Percentiles rank a stretch among this genome's conserved stretches.
Evolutionary conservation across 805 yeast species (phyloP).

Genomic region (Candida ponderosae): DNA sequence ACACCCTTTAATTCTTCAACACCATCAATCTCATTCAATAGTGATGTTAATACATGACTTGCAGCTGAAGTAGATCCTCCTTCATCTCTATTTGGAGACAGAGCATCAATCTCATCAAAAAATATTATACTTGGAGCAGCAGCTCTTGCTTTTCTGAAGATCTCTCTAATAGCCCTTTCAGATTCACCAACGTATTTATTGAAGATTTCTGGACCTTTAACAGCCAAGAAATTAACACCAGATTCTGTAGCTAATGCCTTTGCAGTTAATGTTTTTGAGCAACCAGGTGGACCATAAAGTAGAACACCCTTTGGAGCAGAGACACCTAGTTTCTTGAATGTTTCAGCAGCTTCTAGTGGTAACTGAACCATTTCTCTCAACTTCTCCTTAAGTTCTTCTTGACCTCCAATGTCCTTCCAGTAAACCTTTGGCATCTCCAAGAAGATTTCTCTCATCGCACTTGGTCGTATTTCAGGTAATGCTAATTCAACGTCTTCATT

Average conservation of each 20-base stretch:
- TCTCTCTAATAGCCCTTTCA: conserved; percentile 87
- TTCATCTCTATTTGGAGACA: conserved; percentile 68
- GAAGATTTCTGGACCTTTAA: conserved; percentile 93
- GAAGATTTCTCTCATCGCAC: conserved; percentile 95
- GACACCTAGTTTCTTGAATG: conserved; percentile 73
- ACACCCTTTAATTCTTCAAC: conserved; percentile 93
- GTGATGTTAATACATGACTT: conserved; percentile 80
- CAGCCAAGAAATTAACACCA: conserved; percentile 88
- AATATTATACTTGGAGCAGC: conserved; percentile 92
- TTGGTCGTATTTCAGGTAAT: conserved; percentile 75
- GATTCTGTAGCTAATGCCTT: conserved; percentile 95
- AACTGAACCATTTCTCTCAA: conserved; percentile 86
- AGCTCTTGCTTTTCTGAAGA: conserved; percentile 88
- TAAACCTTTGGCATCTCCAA: conserved; percentile 89
- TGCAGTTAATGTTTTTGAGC: conserved; percentile 92
- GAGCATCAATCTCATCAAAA: conserved; percentile 95
- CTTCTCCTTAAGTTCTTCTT: conserved; percentile 70
- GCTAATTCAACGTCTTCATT: conserved; percentile 62
- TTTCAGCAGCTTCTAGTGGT: conserved; percentile 75
- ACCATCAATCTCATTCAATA: conserved; percentile 94
- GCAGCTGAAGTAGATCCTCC: conserved; percentile 58
- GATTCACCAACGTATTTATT: conserved; percentile 96
- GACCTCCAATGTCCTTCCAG: conserved; percentile 97
- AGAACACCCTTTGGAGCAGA: conserved; percentile 89
- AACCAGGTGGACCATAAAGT: conserved; percentile 97